A percentile compares a stretch with the other conserved stretches of the same genome.
phyloP scores from a whole-genome alignment of 2,329 filamentous ascomycete species.

The Achaetomium macrosporum region DNA sequence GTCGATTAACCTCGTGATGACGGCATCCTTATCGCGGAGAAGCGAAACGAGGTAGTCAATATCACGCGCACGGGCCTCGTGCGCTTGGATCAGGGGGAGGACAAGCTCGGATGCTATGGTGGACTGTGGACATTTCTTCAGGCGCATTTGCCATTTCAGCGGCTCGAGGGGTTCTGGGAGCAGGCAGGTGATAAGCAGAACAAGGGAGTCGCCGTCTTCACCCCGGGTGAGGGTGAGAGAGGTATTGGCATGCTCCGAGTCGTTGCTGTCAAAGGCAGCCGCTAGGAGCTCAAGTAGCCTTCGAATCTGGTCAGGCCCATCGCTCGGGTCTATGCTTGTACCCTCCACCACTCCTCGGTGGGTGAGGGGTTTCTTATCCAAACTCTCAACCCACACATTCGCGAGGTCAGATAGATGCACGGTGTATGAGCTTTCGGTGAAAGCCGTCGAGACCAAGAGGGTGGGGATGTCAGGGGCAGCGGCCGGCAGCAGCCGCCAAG shows the following conservation, averaged over 20 bases:
- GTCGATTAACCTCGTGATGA: constrained; percentile 46
- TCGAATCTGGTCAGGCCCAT: constrained; percentile 60
- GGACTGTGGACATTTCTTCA: constrained; percentile 42
- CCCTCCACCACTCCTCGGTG: constrained; percentile 55
- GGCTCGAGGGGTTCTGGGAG: constrained; percentile 58
- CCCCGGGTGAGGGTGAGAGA: constrained; percentile 38
- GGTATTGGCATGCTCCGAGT: constrained; percentile 39
- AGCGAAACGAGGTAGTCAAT: constrained; percentile 38
- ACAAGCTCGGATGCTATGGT: constrained; percentile 44
- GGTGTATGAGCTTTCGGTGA: constrained; percentile 51
- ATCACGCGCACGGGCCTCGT: constrained; percentile 36
- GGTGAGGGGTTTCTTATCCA: constrained; percentile 58
- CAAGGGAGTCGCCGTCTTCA: constrained; percentile 36
- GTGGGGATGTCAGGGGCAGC: constrained; percentile 45
- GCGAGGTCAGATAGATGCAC: constrained; percentile 66
- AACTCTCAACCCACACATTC: constrained; percentile 64
- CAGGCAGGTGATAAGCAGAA: constrained; percentile 52
- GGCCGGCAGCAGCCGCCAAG: constrained; percentile 46
- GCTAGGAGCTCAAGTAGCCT: constrained; percentile 61
- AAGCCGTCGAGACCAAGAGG: constrained; percentile 57
- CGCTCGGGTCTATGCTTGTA: constrained; percentile 68
- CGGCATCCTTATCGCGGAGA: constrained; percentile 46
- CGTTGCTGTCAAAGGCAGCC: constrained; percentile 44
- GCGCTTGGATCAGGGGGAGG: constrained; percentile 45
- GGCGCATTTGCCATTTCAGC: constrained; percentile 59